Evolutionary conservation across 2,329 filamentous ascomycete species (phyloP).

Genomic region (Venturia effusa): DNA sequence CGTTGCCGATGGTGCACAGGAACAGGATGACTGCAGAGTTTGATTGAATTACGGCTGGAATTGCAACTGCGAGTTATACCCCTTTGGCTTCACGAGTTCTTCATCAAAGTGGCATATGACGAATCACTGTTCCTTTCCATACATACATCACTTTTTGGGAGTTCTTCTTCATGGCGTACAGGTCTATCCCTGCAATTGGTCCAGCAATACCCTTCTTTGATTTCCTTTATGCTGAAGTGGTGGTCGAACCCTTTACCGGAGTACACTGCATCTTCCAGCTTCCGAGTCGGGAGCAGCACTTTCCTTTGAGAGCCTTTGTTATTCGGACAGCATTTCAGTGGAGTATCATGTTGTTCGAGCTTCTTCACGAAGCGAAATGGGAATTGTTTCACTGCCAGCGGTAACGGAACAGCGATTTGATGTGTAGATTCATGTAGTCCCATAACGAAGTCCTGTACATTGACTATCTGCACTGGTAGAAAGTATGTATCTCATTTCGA

Average conservation of each 20-base stretch:
- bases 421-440: neutral
- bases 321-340: neutral
- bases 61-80: neutral
- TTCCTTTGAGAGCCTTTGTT: neutral
- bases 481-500: too few relatives aligned
- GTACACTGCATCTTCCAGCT: neutral
- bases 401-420: neutral
- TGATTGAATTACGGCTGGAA: neutral
- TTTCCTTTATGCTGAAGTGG: neutral
- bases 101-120: slow-evolving; percentile 1
- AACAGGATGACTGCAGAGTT: neutral
- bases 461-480: too few relatives aligned
- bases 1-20: slow-evolving; percentile 6
- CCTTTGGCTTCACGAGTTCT: neutral
- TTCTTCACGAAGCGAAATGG: neutral
- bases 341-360: neutral
- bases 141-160: neutral
- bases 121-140: neutral
- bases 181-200: neutral
- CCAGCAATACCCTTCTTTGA: neutral
- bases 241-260: neutral
- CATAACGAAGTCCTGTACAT: neutral
- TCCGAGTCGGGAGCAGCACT: neutral
- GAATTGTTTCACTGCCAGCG: neutral
- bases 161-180: neutral